Percentiles rank a stretch among this genome's conserved stretches.
Evolutionary conservation across 1,284 basidiomycete genomes (phyloP).

Genomic region (Cutaneotrichosporon sp.): DNA sequence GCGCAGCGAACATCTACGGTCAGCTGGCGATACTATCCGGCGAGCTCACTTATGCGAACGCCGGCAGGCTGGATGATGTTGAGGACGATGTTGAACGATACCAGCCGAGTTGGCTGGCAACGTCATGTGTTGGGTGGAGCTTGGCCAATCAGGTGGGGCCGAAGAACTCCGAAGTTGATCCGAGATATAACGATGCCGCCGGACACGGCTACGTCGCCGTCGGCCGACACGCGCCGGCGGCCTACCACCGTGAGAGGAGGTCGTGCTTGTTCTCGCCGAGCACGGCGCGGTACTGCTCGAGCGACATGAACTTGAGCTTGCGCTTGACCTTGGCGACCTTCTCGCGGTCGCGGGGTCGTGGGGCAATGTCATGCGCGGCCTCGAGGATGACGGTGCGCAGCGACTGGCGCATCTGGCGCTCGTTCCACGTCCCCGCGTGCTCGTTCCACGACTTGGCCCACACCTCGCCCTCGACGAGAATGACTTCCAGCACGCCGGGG

Average conservation of each 20-base stretch:
- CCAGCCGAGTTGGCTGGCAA: not conserved
- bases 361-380: not conserved
- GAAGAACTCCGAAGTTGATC: not conserved
- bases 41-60: not conserved
- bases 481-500: not conserved
- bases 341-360: not conserved
- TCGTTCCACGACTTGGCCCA: constrained; percentile 7
- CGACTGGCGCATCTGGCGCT: not conserved
- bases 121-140: not conserved
- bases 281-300: constrained; percentile 1
- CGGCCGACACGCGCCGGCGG: too few relatives aligned
- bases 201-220: not conserved
- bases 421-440: not conserved
- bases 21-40: not conserved
- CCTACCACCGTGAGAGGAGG: not conserved
- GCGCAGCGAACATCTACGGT: not conserved
- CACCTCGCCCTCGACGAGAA: constrained; percentile 6
- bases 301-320: constrained; percentile 3
- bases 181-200: not conserved
- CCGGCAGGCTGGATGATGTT: not conserved
- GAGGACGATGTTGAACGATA: not conserved
- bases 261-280: constrained; percentile 1
- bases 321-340: constrained; percentile 6
- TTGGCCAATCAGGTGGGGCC: not conserved
- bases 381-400: constrained; percentile 3